Conservation (phyloP, 768 basidiomycete species). For the Megacollybia marginata region DNA sequence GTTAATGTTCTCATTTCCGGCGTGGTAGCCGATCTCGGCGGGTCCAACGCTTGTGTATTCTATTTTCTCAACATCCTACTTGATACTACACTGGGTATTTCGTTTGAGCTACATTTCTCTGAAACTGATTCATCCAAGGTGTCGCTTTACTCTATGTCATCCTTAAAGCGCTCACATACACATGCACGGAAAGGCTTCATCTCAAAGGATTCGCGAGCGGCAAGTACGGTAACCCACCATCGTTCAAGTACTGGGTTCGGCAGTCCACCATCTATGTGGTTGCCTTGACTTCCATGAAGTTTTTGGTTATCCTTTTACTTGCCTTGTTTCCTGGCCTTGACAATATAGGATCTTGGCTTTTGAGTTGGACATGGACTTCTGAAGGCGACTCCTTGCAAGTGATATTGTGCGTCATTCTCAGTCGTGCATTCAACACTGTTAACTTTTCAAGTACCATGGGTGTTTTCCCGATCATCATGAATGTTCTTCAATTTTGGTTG, state of each 20-base stretch:
- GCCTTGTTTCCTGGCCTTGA: conserved; percentile 65
- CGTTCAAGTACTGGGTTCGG: conserved; percentile 60
- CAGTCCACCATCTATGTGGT: conserved; percentile 80
- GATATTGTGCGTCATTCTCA: conserved; percentile 55
- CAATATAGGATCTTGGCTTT: conserved; percentile 75
- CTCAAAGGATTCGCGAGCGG: conserved; percentile 81
- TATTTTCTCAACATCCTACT: conserved; percentile 92
- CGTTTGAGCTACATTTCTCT: not conserved
- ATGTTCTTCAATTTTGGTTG: conserved; percentile 88
- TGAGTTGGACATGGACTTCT: conserved; percentile 68
- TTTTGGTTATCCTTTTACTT: conserved; percentile 77
- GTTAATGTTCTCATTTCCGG: conserved; percentile 76
- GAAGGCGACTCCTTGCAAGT: conserved; percentile 63
- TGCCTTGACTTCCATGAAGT: conserved; percentile 81
- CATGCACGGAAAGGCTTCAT: conserved; percentile 56
- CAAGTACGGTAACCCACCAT: conserved; percentile 82
- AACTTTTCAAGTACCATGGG: conserved; percentile 66
- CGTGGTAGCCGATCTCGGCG: conserved; percentile 58
- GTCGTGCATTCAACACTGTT: not conserved
- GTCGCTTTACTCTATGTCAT: conserved; percentile 76
- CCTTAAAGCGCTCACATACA: conserved; percentile 54
- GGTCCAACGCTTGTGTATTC: conserved; percentile 81
- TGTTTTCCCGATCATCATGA: conserved; percentile 84
- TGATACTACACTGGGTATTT: conserved; percentile 84
- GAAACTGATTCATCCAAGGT: conserved; percentile 38